Base-by-base conservation (phyloP, 352 stramenopile species). In the Pythium periplocum region DNA sequence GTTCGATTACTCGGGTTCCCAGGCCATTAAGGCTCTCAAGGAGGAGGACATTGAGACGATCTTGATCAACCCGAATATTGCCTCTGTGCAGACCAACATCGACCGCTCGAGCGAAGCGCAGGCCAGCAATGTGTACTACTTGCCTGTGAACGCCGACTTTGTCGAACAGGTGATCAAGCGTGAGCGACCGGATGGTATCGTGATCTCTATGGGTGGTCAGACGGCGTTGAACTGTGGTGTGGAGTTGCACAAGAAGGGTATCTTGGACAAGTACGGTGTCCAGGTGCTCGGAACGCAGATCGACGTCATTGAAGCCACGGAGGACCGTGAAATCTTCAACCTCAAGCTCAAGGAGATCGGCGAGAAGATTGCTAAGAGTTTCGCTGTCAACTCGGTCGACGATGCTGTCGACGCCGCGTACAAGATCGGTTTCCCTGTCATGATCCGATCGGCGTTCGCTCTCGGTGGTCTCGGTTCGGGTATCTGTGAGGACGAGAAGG, bases 11-110 rank as follows among this genome's bases (percentile, higher is more conserved):
- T 98, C 90, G 33, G 96, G 96, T 45, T 97, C 95, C 64, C 96
- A 99, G 68, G 95, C 92, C 32, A 98, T 98, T 67, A 98, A 99
- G 83, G 97, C 97, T 41, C 71, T 99, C 11, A 99, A 99, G 68
- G 97, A 99, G 64, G 96, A 98, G 76, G 76, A 95, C 59, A 95
- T 98, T 45, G 92, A 99, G 66, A 97, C 98, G 60, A 93, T 99
- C 48, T 69, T 99, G 36, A 99, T 99, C 79, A 99, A 99, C 78
- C 96, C 96, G 39, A 99, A 99, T 70, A 99, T 99, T 68, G 97
- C 97, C 33, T 98, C 95, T 26, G 96, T 99, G 37, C 97, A 99
- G 76, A 99, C 97, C 33, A 98, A 97, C 59, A 96, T 97, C 53
- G 95, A 98, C 67, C 95, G 94, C 57, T 95, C 90, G 41, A 89